A percentile compares a stretch with the other conserved stretches of the same genome.
Conservation (phyloP, 768 basidiomycete species). For the Filobasidium floriforme region DNA sequence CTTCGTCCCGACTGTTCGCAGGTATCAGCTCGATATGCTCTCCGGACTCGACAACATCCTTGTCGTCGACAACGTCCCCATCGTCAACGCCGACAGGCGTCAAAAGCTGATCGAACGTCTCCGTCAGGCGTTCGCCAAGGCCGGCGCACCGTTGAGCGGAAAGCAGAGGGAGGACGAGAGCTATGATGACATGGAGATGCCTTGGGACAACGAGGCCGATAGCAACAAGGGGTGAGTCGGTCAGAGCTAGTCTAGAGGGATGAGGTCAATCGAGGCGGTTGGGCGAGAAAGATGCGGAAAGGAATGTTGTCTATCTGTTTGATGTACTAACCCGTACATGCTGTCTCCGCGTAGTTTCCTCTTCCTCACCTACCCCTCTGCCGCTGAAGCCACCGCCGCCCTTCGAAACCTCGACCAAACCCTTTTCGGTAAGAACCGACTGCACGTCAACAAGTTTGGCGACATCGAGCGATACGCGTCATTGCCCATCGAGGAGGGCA, state of each 20-base stretch:
- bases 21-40: constrained; percentile 18
- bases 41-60: constrained; percentile 75
- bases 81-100: constrained; percentile 77
- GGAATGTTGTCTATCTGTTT: too few relatives aligned
- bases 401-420: constrained; percentile 43
- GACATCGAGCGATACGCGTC: constrained; percentile 77
- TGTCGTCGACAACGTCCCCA: constrained; percentile 84
- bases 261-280: background rate
- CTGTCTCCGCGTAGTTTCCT: constrained; percentile 58
- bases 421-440: constrained; percentile 79
- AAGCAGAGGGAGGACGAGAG: constrained; percentile 58
- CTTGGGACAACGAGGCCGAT: constrained; percentile 72
- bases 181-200: constrained; percentile 70
- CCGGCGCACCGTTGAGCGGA: constrained; percentile 59
- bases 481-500: constrained; percentile 47
- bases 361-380: constrained; percentile 54
- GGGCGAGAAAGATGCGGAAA: too few relatives aligned
- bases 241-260: background rate
- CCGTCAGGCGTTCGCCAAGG: constrained; percentile 72
- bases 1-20: background rate
- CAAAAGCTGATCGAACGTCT: constrained; percentile 75
- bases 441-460: constrained; percentile 75
- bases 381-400: constrained; percentile 42
- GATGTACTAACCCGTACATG: background rate
- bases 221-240: constrained; percentile 84